phyloP scores from a whole-genome alignment of 352 stramenopile genomes.

The Phytopythium oedochilum region DNA sequence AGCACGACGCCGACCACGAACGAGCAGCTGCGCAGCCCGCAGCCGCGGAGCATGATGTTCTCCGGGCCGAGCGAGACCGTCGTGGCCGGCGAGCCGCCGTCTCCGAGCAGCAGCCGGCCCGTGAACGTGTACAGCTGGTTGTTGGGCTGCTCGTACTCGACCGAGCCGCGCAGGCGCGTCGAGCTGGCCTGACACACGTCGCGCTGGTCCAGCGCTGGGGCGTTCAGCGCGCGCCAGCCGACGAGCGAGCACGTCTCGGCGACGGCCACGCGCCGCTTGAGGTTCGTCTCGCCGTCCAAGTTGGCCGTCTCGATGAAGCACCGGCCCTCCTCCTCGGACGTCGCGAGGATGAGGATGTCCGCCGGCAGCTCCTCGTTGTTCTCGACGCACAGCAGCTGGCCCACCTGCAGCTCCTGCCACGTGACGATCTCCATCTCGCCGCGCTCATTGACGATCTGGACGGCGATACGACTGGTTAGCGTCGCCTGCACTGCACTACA shows the following conservation, averaged over 20 bases:
- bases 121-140: slow-evolving; percentile 78
- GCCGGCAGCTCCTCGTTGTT: slow-evolving; percentile 86
- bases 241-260: slow-evolving; percentile 30
- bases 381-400: slow-evolving; percentile 67
- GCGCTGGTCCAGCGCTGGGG: slow-evolving; percentile 23
- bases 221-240: slow-evolving; percentile 25
- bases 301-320: slow-evolving; percentile 87
- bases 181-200: slow-evolving; percentile 21
- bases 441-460: slow-evolving; percentile 43
- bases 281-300: slow-evolving; percentile 87
- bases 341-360: slow-evolving; percentile 85
- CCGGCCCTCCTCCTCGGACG: slow-evolving; percentile 57
- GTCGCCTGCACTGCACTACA: too few species aligned
- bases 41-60: slow-evolving; percentile 92
- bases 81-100: slow-evolving; percentile 11
- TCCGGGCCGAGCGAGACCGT: slow-evolving; percentile 39
- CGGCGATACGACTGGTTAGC: too few species aligned
- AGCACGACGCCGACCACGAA: slow-evolving; percentile 92
- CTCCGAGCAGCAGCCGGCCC: slow-evolving; percentile 37
- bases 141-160: slow-evolving; percentile 80
- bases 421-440: slow-evolving; percentile 38
- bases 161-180: slow-evolving; percentile 22
- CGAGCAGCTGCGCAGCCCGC: slow-evolving; percentile 92
- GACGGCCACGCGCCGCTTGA: slow-evolving; percentile 67
- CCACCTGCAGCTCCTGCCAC: slow-evolving; percentile 77